A percentile compares a stretch with the other conserved stretches of the same genome.
Evolutionary conservation across 1,284 basidiomycete genomes (phyloP).

Genomic region (Leccinum fuscescens): DNA sequence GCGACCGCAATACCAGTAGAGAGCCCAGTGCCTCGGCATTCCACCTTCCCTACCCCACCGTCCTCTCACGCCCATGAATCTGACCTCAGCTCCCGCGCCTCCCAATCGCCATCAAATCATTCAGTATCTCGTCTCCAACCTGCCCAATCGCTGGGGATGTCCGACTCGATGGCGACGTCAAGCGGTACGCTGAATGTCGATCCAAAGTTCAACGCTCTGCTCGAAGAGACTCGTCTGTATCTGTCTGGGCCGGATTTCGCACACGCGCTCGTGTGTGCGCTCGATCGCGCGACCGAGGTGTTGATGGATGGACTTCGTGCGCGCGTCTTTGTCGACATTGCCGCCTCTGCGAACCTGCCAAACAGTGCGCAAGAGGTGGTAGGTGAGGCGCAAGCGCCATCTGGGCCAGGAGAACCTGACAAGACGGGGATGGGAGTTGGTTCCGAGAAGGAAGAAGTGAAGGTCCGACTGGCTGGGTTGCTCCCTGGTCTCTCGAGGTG

Average conservation of each 20-base stretch:
- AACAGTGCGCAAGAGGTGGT: constrained; percentile 6
- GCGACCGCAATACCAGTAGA: constrained; percentile 20
- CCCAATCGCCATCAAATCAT: constrained; percentile 11
- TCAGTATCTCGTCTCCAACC: not conserved
- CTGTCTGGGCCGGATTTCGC: constrained; percentile 71
- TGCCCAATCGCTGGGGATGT: not conserved
- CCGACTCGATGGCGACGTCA: constrained; percentile 25
- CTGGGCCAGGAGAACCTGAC: not conserved
- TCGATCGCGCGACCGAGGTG: constrained; percentile 65
- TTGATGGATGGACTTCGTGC: constrained; percentile 54
- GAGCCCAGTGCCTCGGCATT: constrained; percentile 11
- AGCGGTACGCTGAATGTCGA: constrained; percentile 36
- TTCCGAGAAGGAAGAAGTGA: constrained; percentile 39
- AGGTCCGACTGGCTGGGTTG: constrained; percentile 68
- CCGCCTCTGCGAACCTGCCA: constrained; percentile 24
- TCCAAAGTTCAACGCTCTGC: constrained; percentile 57
- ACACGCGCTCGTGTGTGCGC: constrained; percentile 60
- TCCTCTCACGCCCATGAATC: constrained; percentile 21
- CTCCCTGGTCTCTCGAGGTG: constrained; percentile 77
- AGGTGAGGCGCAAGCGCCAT: not conserved
- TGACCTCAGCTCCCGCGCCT: constrained; percentile 16
- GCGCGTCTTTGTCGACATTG: constrained; percentile 48
- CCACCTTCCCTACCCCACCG: constrained; percentile 23
- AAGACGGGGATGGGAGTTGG: not conserved
- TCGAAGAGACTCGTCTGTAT: constrained; percentile 67